A percentile compares a stretch with the other conserved stretches of the same genome.
These are phyloP conservation scores for Pichia nakasei DNA, from an alignment of 805 yeast species.

Conservation along the genomic window DNA sequence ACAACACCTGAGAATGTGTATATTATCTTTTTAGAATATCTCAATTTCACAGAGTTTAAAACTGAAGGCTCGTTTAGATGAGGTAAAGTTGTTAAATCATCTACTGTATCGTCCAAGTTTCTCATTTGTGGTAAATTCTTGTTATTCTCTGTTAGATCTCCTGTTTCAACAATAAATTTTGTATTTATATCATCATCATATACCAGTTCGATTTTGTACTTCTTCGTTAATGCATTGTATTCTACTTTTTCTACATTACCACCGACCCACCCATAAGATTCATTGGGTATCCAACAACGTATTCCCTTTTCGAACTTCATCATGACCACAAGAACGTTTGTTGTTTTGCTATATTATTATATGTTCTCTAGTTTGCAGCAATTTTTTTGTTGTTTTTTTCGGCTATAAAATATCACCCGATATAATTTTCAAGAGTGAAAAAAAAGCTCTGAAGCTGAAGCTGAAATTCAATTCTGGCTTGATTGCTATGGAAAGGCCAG, in stretches of 20 bases:
- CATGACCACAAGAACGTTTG: no score
- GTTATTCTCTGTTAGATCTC: constrained; percentile 40
- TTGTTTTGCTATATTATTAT: no score
- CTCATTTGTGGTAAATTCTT: constrained; percentile 66
- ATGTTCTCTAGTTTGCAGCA: no score
- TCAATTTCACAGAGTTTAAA: constrained; percentile 81
- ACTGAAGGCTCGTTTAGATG: constrained; percentile 96
- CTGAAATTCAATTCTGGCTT: no score
- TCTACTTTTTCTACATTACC: constrained; percentile 43
- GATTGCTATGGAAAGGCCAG: no score
- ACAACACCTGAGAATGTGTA: constrained; percentile 97
- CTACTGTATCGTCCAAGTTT: constrained; percentile 92
- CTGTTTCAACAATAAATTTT: constrained; percentile 38
- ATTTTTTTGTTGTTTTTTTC: no score
- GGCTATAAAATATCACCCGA: no score
- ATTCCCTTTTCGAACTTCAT: constrained; percentile 8
- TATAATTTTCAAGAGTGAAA: no score
- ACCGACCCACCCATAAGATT: constrained; percentile 64
- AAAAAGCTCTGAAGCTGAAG: no score
- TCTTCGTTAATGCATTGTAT: constrained; percentile 21
- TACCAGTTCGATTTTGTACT: constrained; percentile 42
- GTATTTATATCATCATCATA: constrained; percentile 39
- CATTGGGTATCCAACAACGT: constrained; percentile 79
- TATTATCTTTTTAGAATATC: constrained; percentile 81
- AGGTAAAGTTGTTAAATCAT: constrained; percentile 85